Percentiles rank a stretch among this genome's conserved stretches.
Conservation (phyloP, 192 early-diverging fungal genomes). For the Coemansia sp. region DNA sequence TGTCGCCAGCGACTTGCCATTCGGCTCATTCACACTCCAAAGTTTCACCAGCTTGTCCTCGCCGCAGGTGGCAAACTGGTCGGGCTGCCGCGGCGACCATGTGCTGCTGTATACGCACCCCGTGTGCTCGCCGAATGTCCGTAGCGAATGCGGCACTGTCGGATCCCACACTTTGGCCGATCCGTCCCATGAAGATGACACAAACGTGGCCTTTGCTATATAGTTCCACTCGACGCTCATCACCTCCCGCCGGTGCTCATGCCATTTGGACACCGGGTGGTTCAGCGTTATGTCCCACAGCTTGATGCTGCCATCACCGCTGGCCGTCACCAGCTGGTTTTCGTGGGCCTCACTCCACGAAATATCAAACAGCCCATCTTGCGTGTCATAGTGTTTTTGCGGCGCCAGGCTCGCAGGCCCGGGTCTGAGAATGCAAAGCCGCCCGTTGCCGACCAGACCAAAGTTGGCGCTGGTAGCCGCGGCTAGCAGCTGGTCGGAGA, state of each 20-base stretch:
- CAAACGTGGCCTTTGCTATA: slow-evolving; percentile 79
- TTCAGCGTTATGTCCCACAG: slow-evolving; percentile 80
- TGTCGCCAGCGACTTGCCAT: slow-evolving; percentile 55
- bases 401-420: slow-evolving; percentile 8
- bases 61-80: slow-evolving; percentile 82
- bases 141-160: slow-evolving; percentile 65
- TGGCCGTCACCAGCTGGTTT: slow-evolving; percentile 84
- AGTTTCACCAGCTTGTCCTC: slow-evolving; percentile 88
- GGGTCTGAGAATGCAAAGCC: slow-evolving; percentile 68
- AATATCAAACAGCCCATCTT: slow-evolving; percentile 93
- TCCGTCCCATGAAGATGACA: slow-evolving; percentile 93
- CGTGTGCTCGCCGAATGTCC: slow-evolving; percentile 84
- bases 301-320: slow-evolving; percentile 94
- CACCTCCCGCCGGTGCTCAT: slow-evolving; percentile 90
- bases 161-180: slow-evolving; percentile 96
- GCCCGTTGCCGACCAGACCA: slow-evolving; percentile 95
- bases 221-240: slow-evolving; percentile 95
- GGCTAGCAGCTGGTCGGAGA: slow-evolving; percentile 84
- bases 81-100: slow-evolving; percentile 77
- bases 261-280: slow-evolving; percentile 79
- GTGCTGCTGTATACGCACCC: slow-evolving; percentile 87
- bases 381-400: slow-evolving; percentile 79
- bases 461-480: slow-evolving; percentile 89
- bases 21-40: slow-evolving; percentile 80
- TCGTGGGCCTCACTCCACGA: slow-evolving; percentile 96